Evolutionary conservation across 75 land plant genomes (phyloP).

Genomic region (Cupressus sempervirens): DNA sequence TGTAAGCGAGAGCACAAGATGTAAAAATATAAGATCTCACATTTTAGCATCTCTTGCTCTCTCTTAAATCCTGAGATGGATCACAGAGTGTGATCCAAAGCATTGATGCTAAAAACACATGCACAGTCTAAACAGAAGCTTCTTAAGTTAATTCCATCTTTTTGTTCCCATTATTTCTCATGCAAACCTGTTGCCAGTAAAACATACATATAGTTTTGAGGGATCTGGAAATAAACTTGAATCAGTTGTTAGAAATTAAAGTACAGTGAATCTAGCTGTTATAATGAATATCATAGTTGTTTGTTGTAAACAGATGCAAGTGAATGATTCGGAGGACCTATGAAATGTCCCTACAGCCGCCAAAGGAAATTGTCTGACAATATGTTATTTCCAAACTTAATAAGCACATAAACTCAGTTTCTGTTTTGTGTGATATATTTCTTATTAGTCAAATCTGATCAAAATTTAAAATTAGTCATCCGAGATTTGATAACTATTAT

Average conservation of each 20-base stretch:
- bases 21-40: too few relatives aligned
- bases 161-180: background rate
- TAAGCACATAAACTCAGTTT: background rate
- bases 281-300: background rate
- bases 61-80: too few relatives aligned
- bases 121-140: too few relatives aligned
- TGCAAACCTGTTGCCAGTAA: background rate
- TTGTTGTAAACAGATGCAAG: background rate
- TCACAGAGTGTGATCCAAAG: too few relatives aligned
- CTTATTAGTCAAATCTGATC: background rate
- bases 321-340: background rate
- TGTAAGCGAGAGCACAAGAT: too few relatives aligned
- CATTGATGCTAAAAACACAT: too few relatives aligned
- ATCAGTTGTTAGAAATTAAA: background rate
- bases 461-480: constrained; percentile 2
- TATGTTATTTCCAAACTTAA: background rate
- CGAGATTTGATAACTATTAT: background rate
- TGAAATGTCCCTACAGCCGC: background rate
- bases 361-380: background rate
- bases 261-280: background rate
- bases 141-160: background rate
- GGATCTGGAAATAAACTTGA: background rate
- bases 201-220: background rate
- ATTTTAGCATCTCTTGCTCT: too few relatives aligned
- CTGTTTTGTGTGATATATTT: background rate